Evolutionary conservation across 768 basidiomycete species (phyloP).

Genomic region (Collybia sp.): DNA sequence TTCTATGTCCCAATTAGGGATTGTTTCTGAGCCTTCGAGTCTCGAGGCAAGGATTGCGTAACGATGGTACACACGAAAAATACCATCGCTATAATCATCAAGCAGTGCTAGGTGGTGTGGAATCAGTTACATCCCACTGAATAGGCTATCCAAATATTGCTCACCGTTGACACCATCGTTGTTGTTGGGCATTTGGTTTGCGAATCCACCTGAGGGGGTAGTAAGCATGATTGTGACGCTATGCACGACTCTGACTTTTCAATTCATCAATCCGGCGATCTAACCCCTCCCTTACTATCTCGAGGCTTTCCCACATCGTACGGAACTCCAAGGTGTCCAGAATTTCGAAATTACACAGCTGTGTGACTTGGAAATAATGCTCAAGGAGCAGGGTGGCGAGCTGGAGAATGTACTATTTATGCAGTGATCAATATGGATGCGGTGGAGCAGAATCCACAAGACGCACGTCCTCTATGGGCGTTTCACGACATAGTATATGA

Average conservation of each 20-base stretch:
- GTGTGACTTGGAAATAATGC: constrained; percentile 6
- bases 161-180: too few species aligned
- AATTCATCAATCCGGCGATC: constrained; percentile 3
- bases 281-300: neutral
- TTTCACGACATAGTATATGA: constrained; percentile 6
- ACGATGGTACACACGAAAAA: too few species aligned
- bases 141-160: too few species aligned
- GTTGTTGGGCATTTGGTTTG: too few species aligned
- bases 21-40: too few species aligned
- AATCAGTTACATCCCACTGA: too few species aligned
- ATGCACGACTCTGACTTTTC: constrained; percentile 3
- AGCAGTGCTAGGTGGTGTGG: too few species aligned
- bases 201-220: too few species aligned
- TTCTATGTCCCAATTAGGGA: too few species aligned
- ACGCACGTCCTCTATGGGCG: constrained; percentile 9
- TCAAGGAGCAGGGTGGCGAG: constrained; percentile 11
- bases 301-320: neutral
- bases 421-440: neutral
- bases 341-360: constrained; percentile 4
- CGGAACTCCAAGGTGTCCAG: constrained; percentile 10
- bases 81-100: too few species aligned
- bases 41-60: too few species aligned
- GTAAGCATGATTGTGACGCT: too few species aligned
- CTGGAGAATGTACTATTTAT: constrained; percentile 11
- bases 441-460: neutral